Percentiles rank a stretch among this genome's conserved stretches.
phyloP scores from a whole-genome alignment of 306 rosid species.

The Mimosa bimucronata region DNA sequence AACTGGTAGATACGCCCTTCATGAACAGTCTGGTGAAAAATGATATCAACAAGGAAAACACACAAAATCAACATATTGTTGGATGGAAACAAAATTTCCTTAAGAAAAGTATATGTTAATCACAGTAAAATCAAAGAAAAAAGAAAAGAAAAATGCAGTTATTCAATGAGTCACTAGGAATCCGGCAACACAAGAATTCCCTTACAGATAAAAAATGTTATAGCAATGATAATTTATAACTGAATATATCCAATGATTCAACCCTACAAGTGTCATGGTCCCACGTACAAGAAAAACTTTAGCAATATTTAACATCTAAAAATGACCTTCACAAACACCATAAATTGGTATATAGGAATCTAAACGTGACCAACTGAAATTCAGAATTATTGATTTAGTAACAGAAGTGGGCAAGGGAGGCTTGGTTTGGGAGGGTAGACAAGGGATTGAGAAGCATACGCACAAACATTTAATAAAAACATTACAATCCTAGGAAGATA shows the following conservation, averaged over 20 bases:
- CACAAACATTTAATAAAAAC: neutral
- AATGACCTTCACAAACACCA: neutral
- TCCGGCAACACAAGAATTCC: neutral
- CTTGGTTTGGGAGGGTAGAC: neutral
- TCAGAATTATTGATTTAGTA: neutral
- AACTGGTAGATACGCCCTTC: slow-evolving; percentile 94
- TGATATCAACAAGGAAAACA: slow-evolving; percentile 32
- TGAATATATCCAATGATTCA: neutral
- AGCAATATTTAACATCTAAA: slow-evolving; percentile 6
- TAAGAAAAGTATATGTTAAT: neutral
- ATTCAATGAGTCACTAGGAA: neutral
- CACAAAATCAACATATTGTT: slow-evolving; percentile 19
- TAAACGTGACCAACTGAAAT: neutral
- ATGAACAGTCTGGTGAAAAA: slow-evolving; percentile 77
- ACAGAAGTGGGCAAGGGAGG: neutral
- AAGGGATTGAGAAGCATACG: neutral
- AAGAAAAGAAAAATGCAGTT: neutral
- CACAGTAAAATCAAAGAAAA: neutral
- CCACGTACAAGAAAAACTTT: neutral
- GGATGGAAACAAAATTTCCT: neutral
- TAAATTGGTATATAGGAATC: neutral
- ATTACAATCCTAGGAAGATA: neutral
- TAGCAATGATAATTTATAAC: neutral
- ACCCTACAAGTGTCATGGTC: neutral
- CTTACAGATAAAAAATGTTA: neutral